Evolutionary conservation across 306 rosid species (phyloP).

Genomic region (Cercis canadensis): DNA sequence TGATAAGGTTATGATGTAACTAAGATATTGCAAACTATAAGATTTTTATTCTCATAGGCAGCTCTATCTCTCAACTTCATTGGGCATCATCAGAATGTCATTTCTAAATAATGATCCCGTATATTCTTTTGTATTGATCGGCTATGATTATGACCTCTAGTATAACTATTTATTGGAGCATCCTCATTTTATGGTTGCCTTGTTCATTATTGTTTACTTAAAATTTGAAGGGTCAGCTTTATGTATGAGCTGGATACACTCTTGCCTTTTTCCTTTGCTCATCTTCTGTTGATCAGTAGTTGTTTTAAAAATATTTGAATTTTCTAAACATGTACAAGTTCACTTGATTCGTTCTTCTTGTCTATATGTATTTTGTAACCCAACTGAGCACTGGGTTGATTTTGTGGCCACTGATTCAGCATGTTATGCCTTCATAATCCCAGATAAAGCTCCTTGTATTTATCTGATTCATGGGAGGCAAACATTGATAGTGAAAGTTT

Average conservation of each 20-base stretch:
- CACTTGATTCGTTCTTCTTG: slow-evolving; percentile 9
- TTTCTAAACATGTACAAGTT: too few relatives aligned
- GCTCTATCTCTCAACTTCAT: slow-evolving; percentile 2
- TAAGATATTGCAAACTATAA: slow-evolving; percentile 1
- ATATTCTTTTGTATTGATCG: slow-evolving; percentile 5
- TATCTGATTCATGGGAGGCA: slow-evolving; percentile 51
- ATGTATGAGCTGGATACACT: too few relatives aligned
- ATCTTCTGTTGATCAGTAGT: too few relatives aligned
- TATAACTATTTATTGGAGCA: background rate
- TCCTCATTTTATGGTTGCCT: background rate
- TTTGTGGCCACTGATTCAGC: slow-evolving; percentile 14
- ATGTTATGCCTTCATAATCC: slow-evolving; percentile 55
- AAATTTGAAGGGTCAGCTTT: background rate
- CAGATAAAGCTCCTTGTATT: slow-evolving; percentile 46
- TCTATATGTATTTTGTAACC: slow-evolving; percentile 14
- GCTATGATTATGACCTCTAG: background rate
- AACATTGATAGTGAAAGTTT: background rate
- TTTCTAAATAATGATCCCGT: background rate
- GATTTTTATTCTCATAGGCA: background rate
- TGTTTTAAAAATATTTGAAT: too few relatives aligned
- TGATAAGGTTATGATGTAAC: slow-evolving; percentile 14
- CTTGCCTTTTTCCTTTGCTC: too few relatives aligned
- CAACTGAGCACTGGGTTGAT: slow-evolving; percentile 17
- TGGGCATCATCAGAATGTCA: slow-evolving; percentile 1
- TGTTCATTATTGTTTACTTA: too few relatives aligned